Evolutionary conservation across 768 basidiomycete species (phyloP).

Genomic region (Strobilomyces dryophilus): DNA sequence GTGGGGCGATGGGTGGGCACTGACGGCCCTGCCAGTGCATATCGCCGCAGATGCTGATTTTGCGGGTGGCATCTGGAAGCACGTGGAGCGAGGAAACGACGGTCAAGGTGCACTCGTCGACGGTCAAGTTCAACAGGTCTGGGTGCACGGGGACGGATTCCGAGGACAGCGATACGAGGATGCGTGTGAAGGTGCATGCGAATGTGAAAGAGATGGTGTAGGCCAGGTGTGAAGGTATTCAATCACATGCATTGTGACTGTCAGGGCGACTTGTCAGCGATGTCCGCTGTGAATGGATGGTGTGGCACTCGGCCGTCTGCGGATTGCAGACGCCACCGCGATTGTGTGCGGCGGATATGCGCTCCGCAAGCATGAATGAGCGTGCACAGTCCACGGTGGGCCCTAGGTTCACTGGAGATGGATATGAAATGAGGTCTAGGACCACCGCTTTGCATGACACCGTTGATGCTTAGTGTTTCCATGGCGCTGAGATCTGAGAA

Average conservation of each 20-base stretch:
- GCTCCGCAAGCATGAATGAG: no score
- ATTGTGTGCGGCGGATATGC: no score
- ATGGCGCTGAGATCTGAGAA: no score
- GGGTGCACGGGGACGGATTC: background rate
- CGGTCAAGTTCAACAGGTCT: conserved; percentile 11
- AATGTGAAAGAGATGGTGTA: conserved; percentile 1
- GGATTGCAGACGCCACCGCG: no score
- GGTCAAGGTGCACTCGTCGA: background rate
- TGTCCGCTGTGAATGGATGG: no score
- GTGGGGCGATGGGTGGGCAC: background rate
- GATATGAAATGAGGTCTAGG: no score
- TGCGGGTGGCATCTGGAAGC: conserved; percentile 19
- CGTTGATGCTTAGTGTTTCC: no score
- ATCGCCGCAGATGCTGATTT: conserved; percentile 25
- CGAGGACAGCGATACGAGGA: background rate
- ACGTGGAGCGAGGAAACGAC: conserved; percentile 15
- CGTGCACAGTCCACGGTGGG: no score
- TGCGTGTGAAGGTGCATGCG: background rate
- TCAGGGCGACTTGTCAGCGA: no score
- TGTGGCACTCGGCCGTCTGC: no score
- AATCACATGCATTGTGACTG: background rate
- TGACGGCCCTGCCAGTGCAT: conserved; percentile 16
- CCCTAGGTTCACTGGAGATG: no score
- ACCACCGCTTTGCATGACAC: no score
- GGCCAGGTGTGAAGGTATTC: background rate